Evolutionary conservation across 768 basidiomycete species (phyloP).

Genomic region (Lenzites betulinus): DNA sequence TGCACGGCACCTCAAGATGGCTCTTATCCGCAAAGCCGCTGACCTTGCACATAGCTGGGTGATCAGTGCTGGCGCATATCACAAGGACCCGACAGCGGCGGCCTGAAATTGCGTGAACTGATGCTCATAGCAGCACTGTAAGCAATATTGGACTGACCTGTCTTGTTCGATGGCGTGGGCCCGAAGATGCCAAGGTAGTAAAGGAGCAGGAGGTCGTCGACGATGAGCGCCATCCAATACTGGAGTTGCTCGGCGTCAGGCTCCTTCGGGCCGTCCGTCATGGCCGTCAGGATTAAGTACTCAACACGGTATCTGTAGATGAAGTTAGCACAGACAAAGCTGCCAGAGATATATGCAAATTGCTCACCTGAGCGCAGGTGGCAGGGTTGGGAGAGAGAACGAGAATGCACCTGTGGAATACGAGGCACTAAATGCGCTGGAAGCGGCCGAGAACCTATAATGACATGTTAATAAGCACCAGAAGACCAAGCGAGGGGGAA

Average conservation of each 20-base stretch:
- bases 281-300: neutral
- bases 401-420: neutral
- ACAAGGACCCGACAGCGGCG: neutral
- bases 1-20: neutral
- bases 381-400: neutral
- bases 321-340: too few relatives aligned
- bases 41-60: constrained; percentile 4
- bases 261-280: neutral
- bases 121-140: neutral
- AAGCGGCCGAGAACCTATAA: neutral
- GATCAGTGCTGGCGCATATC: constrained; percentile 1
- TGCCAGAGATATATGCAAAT: neutral
- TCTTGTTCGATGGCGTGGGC: neutral
- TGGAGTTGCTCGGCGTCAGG: constrained; percentile 3
- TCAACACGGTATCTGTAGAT: neutral
- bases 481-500: neutral
- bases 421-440: neutral
- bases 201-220: constrained; percentile 1
- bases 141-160: too few relatives aligned
- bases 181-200: constrained; percentile 1
- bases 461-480: neutral
- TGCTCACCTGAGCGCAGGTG: neutral
- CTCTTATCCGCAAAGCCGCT: constrained; percentile 2
- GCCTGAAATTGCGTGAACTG: neutral
- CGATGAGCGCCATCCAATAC: constrained; percentile 1